These are phyloP conservation scores for Pezicula rhizophila DNA, from an alignment of 2,329 filamentous ascomycete genomes.

Conservation along the genomic window DNA sequence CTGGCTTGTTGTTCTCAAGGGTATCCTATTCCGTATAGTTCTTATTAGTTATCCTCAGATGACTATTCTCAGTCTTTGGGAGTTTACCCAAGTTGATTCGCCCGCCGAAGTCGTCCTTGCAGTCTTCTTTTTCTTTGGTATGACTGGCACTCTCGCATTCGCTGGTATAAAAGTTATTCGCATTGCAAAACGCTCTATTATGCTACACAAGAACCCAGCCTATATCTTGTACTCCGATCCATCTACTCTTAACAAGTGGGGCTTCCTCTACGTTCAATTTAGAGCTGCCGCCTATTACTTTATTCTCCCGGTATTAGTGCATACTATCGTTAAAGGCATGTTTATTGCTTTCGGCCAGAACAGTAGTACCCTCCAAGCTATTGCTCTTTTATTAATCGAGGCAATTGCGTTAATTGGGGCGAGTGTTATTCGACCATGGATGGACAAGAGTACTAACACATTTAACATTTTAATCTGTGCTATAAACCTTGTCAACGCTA, in stretches of 20 bases:
- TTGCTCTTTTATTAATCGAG: conserved; percentile 80
- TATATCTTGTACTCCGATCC: conserved; percentile 97
- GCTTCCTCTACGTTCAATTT: conserved; percentile 95
- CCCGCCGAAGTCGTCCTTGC: conserved; percentile 80
- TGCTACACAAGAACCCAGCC: conserved; percentile 91
- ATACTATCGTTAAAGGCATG: conserved; percentile 81
- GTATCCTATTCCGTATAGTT: conserved; percentile 84
- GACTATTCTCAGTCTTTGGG: conserved; percentile 86
- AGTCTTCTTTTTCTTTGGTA: conserved; percentile 80
- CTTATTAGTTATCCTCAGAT: conserved; percentile 91
- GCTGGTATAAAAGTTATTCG: conserved; percentile 84
- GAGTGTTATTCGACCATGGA: conserved; percentile 83
- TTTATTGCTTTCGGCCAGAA: conserved; percentile 79
- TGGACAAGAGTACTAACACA: conserved; percentile 97
- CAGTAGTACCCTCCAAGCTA: conserved; percentile 65
- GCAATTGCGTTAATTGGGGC: conserved; percentile 69
- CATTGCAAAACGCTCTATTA: conserved; percentile 80
- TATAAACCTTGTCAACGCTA: conserved; percentile 84
- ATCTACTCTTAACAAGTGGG: conserved; percentile 94
- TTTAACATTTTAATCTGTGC: conserved; percentile 92
- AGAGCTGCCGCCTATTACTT: conserved; percentile 95
- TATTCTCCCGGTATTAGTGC: conserved; percentile 71
- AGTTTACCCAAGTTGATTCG: conserved; percentile 82
- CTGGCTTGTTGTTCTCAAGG: conserved; percentile 88
- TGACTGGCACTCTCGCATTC: conserved; percentile 74